Evolutionary conservation across 768 basidiomycete genomes (phyloP).

Genomic region (Galerina sulciceps): DNA sequence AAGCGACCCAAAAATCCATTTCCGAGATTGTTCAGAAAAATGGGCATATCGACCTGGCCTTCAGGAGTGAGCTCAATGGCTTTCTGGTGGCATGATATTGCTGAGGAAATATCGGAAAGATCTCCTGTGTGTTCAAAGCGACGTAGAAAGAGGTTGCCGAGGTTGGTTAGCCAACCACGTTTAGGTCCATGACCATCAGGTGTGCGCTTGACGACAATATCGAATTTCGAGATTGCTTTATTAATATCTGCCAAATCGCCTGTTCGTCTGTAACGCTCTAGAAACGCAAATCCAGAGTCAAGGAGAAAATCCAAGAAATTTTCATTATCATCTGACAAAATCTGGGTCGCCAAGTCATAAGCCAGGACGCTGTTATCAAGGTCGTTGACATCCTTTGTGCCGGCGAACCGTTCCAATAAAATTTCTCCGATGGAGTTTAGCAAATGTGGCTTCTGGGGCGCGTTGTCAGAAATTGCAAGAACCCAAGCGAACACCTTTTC

Average conservation of each 20-base stretch:
- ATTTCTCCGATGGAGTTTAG: no score
- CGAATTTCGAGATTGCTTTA: background rate
- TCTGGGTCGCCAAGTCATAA: no score
- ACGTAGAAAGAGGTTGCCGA: slow-evolving; percentile 7
- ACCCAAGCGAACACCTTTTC: no score
- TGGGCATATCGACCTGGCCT: slow-evolving; percentile 8
- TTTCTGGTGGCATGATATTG: slow-evolving; percentile 18
- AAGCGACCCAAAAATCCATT: background rate
- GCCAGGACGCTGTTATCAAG: no score
- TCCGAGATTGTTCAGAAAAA: slow-evolving; percentile 16
- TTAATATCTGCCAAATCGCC: background rate
- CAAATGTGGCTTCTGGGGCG: no score
- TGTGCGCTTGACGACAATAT: background rate
- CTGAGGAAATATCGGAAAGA: slow-evolving; percentile 23
- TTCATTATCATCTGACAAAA: no score
- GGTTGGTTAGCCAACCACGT: slow-evolving; percentile 1
- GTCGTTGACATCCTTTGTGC: no score
- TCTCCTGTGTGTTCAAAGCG: slow-evolving; percentile 24
- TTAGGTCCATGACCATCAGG: background rate
- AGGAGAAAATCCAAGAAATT: no score
- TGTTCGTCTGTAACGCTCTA: no score
- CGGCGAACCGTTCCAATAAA: no score
- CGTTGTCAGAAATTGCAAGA: no score
- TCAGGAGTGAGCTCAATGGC: slow-evolving; percentile 23
- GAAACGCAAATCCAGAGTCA: no score